Conservation (phyloP, 768 basidiomycete species). For the Krasilnikovozyma curviuscula region DNA sequence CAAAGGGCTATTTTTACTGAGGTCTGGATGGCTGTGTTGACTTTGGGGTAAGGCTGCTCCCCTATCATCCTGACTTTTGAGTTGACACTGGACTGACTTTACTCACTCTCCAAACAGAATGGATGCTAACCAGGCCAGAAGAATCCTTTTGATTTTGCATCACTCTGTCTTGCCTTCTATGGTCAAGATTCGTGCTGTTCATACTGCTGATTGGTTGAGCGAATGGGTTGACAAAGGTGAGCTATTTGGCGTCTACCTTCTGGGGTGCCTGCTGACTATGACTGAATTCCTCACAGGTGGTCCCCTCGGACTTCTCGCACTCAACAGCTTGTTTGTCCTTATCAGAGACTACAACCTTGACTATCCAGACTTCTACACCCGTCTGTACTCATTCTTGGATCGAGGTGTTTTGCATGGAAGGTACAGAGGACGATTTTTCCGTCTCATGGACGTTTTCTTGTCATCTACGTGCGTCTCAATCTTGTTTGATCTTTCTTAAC, state of each 20-base stretch:
- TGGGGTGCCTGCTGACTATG: neutral
- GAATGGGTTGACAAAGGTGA: constrained; percentile 62
- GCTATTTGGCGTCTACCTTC: constrained; percentile 12
- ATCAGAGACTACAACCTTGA: constrained; percentile 90
- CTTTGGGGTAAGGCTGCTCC: constrained; percentile 4
- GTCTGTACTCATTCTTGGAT: constrained; percentile 75
- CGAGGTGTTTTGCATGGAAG: constrained; percentile 74
- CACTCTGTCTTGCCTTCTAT: constrained; percentile 63
- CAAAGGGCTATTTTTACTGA: constrained; percentile 2
- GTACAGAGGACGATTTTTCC: constrained; percentile 85
- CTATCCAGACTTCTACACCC: constrained; percentile 85
- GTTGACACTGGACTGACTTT: neutral
- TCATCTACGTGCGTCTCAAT: constrained; percentile 55
- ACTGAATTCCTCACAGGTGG: constrained; percentile 38
- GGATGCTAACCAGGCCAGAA: constrained; percentile 29
- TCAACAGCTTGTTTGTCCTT: constrained; percentile 76
- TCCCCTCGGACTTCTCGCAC: constrained; percentile 60
- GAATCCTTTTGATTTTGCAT: constrained; percentile 61
- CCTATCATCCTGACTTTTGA: neutral
- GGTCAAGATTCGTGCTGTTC: constrained; percentile 35
- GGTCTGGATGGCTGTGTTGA: constrained; percentile 10
- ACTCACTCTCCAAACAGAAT: neutral
- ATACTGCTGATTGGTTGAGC: constrained; percentile 72
- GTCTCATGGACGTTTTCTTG: constrained; percentile 73
- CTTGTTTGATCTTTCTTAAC: neutral